Percentiles rank a stretch among this genome's conserved stretches.
Conservation (phyloP, 2,329 filamentous ascomycete genomes). For the Sporothrix humicola region DNA sequence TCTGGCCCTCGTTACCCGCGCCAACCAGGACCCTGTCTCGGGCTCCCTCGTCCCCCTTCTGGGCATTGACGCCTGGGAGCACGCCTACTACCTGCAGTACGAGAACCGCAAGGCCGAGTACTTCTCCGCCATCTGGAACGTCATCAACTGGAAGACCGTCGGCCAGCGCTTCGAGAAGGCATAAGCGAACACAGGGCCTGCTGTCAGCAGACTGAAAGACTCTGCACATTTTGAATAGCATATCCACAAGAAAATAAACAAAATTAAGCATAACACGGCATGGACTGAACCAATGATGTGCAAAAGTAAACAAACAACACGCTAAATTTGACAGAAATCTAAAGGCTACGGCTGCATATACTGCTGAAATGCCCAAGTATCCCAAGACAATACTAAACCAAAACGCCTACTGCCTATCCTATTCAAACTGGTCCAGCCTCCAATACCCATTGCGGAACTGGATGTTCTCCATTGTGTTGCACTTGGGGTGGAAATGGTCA, state of each 20-base stretch:
- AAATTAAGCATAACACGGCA: not conserved
- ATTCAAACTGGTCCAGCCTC: not conserved
- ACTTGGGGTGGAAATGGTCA: constrained; percentile 38
- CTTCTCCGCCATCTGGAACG: constrained; percentile 91
- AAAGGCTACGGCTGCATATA: not conserved
- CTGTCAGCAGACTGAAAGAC: no score
- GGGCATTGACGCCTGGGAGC: constrained; percentile 94
- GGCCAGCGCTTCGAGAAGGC: constrained; percentile 68
- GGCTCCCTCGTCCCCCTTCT: constrained; percentile 82
- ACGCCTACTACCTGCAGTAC: constrained; percentile 95
- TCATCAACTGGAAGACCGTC: constrained; percentile 93
- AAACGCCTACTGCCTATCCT: not conserved
- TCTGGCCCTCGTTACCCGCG: constrained; percentile 70
- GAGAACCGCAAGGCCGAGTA: constrained; percentile 97
- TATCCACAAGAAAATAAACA: not conserved
- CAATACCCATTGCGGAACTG: constrained; percentile 21
- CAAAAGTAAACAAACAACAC: not conserved
- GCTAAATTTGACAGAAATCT: not conserved
- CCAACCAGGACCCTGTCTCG: constrained; percentile 89
- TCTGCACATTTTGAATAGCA: not conserved
- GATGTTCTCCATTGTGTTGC: constrained; percentile 14
- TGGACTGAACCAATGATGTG: not conserved
- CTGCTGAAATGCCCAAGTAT: not conserved
- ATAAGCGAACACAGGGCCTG: constrained; percentile 24
- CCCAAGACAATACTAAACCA: not conserved